These are phyloP conservation scores for Trematosphaeria pertusa DNA, from an alignment of 2,329 filamentous ascomycete species.

Conservation along the genomic window DNA sequence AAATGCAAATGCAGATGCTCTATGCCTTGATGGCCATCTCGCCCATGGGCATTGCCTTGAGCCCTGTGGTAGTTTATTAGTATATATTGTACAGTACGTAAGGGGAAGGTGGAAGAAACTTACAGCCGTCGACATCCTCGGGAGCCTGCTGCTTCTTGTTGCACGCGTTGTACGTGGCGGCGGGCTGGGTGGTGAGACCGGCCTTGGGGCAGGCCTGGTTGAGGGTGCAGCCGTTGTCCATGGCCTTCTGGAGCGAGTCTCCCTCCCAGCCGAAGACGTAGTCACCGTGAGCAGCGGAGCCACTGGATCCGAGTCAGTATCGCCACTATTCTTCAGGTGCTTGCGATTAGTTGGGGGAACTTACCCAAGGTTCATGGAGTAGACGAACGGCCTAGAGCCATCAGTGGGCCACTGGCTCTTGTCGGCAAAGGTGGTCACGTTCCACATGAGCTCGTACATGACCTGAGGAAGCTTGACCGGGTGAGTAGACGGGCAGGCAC, in stretches of 20 bases:
- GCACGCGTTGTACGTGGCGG: conserved; percentile 38
- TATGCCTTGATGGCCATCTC: conserved; percentile 36
- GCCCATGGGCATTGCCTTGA: conserved; percentile 35
- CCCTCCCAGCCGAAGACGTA: conserved; percentile 56
- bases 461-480: conserved; percentile 43
- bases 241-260: conserved; percentile 51
- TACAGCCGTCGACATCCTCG: conserved; percentile 42
- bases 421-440: conserved; percentile 40
- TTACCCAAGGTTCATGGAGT: conserved; percentile 44
- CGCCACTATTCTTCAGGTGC: background rate
- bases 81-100: background rate
- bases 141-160: conserved; percentile 43
- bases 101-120: conserved; percentile 11
- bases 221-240: conserved; percentile 51
- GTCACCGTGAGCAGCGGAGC: conserved; percentile 44
- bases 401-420: conserved; percentile 41
- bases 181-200: conserved; percentile 36
- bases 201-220: conserved; percentile 40
- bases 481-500: conserved; percentile 53
- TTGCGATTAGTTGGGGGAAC: background rate
- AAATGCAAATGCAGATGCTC: too few species aligned
- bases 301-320: conserved; percentile 19
- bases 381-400: conserved; percentile 40
- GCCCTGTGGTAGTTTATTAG: conserved; percentile 31
- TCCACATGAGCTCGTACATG: conserved; percentile 48